phyloP scores from a whole-genome alignment of 2,329 filamentous ascomycete species.

The Pochonia chlamydosporia region DNA sequence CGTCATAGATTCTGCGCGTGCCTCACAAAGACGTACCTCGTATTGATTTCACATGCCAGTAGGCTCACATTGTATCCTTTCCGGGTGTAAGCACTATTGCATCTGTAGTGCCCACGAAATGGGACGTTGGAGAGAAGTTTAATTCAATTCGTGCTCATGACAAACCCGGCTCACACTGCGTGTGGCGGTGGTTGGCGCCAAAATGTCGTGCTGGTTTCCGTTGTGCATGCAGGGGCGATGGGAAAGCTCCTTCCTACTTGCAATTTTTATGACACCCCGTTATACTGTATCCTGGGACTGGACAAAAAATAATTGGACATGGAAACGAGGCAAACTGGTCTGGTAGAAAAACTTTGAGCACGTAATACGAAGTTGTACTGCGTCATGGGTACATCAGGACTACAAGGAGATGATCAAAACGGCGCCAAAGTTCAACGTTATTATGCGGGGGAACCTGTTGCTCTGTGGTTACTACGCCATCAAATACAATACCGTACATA shows the following conservation, averaged over 20 bases:
- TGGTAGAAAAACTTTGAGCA: background rate
- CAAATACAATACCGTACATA: no score
- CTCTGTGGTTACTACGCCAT: no score
- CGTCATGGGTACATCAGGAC: background rate
- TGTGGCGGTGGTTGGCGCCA: background rate
- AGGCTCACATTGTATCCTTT: background rate
- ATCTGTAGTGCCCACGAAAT: background rate
- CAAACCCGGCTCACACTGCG: background rate
- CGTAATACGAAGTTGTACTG: background rate
- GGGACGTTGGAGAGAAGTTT: background rate
- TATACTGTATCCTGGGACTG: no score
- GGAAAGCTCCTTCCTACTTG: background rate
- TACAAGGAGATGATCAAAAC: background rate
- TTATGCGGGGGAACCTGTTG: no score
- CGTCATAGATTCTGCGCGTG: no score
- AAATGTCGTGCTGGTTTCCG: background rate
- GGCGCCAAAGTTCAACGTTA: no score
- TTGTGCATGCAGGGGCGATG: background rate
- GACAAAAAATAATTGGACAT: no score
- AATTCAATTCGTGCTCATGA: no score
- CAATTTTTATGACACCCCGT: background rate
- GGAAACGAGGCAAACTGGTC: no score
- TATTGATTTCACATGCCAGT: background rate
- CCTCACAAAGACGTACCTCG: no score
- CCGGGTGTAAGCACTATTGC: background rate